phyloP scores from a whole-genome alignment of 176 grass and related monocot genomes.

The Juncus inflexus region DNA sequence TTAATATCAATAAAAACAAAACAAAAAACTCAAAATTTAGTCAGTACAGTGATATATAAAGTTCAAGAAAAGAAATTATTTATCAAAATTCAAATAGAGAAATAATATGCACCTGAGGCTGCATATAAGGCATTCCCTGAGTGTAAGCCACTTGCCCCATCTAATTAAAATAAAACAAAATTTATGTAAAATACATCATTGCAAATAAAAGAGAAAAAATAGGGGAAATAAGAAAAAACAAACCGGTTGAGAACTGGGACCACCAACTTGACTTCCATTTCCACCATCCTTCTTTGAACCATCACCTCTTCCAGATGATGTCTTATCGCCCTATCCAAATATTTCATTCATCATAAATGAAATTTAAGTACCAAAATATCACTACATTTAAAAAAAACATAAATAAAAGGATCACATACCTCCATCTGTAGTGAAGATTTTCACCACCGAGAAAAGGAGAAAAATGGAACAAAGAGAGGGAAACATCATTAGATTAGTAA shows the following conservation, averaged over 20 bases:
- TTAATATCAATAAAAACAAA: conserved; percentile 13
- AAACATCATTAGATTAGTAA: conserved; percentile 22
- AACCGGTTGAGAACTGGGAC: conserved; percentile 42
- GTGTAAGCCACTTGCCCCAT: conserved; percentile 67
- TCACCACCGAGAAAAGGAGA: conserved; percentile 35
- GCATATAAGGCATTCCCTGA: conserved; percentile 96
- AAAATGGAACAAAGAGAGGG: conserved; percentile 13
- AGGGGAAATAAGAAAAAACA: conserved; percentile 8
- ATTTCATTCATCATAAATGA: conserved; percentile 11
- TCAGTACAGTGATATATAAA: background rate
- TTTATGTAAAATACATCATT: conserved; percentile 3
- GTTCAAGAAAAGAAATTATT: background rate
- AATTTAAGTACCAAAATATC: background rate
- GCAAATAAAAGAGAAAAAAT: background rate
- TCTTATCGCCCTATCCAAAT: conserved; percentile 82
- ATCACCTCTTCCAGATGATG: conserved; percentile 70
- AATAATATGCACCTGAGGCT: conserved; percentile 64
- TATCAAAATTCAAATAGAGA: conserved; percentile 13
- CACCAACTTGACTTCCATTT: conserved; percentile 43
- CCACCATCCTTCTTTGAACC: conserved; percentile 63
- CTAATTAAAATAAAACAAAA: conserved; percentile 37
- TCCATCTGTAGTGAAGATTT: conserved; percentile 55
- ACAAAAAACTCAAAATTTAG: background rate
- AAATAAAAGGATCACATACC: conserved; percentile 40
- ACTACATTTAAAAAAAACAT: conserved; percentile 10